A percentile compares a stretch with the other conserved stretches of the same genome.
Evolutionary conservation across 2,329 filamentous ascomycete genomes (phyloP).

Genomic region (Helotiales sp.): DNA sequence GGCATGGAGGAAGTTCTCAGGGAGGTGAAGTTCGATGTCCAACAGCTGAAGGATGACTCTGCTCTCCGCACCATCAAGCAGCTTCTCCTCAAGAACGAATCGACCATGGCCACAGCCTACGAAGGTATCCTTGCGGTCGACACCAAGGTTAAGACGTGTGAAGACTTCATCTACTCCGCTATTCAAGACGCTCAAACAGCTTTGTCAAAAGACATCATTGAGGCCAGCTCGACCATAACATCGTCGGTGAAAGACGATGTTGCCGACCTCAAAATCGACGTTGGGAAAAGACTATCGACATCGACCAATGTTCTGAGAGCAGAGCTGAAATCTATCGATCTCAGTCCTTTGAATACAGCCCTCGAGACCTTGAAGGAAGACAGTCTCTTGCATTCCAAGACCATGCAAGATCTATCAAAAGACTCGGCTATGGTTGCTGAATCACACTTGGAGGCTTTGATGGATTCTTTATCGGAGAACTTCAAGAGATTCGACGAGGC

Average conservation of each 20-base stretch:
- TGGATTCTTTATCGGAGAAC: neutral
- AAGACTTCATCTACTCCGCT: slow-evolving; percentile 11
- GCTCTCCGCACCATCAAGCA: neutral
- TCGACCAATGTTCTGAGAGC: slow-evolving; percentile 11
- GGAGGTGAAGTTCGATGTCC: neutral
- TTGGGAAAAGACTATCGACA: slow-evolving; percentile 10
- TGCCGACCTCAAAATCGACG: slow-evolving; percentile 14
- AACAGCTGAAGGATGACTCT: slow-evolving; percentile 7
- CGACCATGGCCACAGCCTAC: slow-evolving; percentile 10
- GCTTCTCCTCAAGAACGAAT: slow-evolving; percentile 3
- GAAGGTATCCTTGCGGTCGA: slow-evolving; percentile 13
- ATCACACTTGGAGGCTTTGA: slow-evolving; percentile 2
- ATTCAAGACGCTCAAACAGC: slow-evolving; percentile 12
- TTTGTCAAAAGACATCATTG: slow-evolving; percentile 8
- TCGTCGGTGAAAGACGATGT: slow-evolving; percentile 10
- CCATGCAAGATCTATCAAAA: slow-evolving; percentile 2
- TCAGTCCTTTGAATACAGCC: slow-evolving; percentile 7
- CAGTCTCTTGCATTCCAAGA: slow-evolving; percentile 9
- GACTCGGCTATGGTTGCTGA: neutral
- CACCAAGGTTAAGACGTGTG: slow-evolving; percentile 11
- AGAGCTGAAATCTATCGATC: slow-evolving; percentile 16
- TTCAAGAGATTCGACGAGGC: neutral
- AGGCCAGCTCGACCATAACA: slow-evolving; percentile 6
- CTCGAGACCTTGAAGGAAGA: slow-evolving; percentile 15
- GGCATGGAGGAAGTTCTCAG: neutral